A percentile compares a stretch with the other conserved stretches of the same genome.
These are phyloP conservation scores for Echria macrotheca DNA, from an alignment of 495 filamentous ascomycete species.

Conservation along the genomic window DNA sequence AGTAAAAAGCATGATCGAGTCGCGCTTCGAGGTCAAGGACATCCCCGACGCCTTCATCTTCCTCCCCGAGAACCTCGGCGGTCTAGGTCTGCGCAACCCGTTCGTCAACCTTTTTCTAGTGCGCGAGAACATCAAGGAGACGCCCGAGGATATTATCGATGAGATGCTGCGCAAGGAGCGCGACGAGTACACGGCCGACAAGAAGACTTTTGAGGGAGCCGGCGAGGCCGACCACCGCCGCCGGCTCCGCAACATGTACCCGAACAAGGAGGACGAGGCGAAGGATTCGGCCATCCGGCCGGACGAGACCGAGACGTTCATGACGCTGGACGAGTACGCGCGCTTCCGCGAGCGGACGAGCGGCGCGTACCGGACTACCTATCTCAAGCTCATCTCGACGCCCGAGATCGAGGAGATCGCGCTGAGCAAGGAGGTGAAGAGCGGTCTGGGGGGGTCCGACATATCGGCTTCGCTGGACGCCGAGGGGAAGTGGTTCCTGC, in stretches of 20 bases:
- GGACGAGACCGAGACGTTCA: slow-evolving; percentile 27
- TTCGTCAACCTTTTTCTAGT: slow-evolving; percentile 41
- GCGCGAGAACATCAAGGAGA: slow-evolving; percentile 25
- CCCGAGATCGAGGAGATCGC: slow-evolving; percentile 18
- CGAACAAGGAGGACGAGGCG: not conserved
- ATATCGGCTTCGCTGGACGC: slow-evolving; percentile 11
- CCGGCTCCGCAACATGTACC: slow-evolving; percentile 11
- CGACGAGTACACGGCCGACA: slow-evolving; percentile 24
- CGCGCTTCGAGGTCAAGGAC: slow-evolving; percentile 47
- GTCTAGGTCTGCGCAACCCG: slow-evolving; percentile 52
- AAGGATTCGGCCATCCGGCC: not conserved
- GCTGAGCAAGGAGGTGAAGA: slow-evolving; percentile 16
- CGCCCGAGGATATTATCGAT: slow-evolving; percentile 30
- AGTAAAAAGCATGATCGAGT: slow-evolving; percentile 47
- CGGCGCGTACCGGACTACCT: not conserved
- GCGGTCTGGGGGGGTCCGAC: slow-evolving; percentile 12
- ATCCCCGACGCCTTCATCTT: slow-evolving; percentile 64
- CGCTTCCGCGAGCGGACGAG: slow-evolving; percentile 37
- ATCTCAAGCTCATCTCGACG: slow-evolving; percentile 21
- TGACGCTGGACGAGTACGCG: slow-evolving; percentile 44
- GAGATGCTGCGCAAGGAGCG: slow-evolving; percentile 36
- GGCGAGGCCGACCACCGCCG: slow-evolving; percentile 30
- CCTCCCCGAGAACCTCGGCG: slow-evolving; percentile 48
- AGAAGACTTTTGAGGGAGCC: slow-evolving; percentile 36
- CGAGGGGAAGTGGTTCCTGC: slow-evolving; percentile 47